phyloP scores from a whole-genome alignment of 2,329 filamentous ascomycete species.

The Chaetomiaceae sp. region DNA sequence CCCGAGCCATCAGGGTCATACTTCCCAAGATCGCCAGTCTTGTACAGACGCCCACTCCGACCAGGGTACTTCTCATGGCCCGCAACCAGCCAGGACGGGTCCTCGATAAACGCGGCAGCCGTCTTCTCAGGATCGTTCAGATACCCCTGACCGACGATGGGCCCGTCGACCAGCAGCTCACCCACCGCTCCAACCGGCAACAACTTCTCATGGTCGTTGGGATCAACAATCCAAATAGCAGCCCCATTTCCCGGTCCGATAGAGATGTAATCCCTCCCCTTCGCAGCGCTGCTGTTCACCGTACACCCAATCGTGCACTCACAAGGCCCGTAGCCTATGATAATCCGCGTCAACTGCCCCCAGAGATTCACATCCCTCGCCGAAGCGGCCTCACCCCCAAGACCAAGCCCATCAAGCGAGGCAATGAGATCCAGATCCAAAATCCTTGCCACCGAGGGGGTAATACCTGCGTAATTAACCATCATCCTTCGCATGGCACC shows the following conservation, averaged over 20 bases:
- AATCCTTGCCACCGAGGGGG: slow-evolving; percentile 37
- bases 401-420: slow-evolving; percentile 19
- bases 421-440: slow-evolving; percentile 34
- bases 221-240: slow-evolving; percentile 17
- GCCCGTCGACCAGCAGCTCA: slow-evolving; percentile 23
- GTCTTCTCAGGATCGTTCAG: slow-evolving; percentile 37
- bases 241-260: slow-evolving; percentile 41
- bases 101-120: slow-evolving; percentile 10
- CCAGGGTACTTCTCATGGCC: neutral
- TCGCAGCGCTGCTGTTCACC: slow-evolving; percentile 26
- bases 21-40: slow-evolving; percentile 33
- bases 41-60: slow-evolving; percentile 34
- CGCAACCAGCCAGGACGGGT: neutral
- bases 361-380: slow-evolving; percentile 35
- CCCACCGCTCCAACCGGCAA: slow-evolving; percentile 21
- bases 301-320: slow-evolving; percentile 46
- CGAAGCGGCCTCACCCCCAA: slow-evolving; percentile 25
- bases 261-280: slow-evolving; percentile 28
- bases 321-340: slow-evolving; percentile 51
- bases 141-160: slow-evolving; percentile 20
- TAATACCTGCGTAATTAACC: slow-evolving; percentile 49
- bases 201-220: slow-evolving; percentile 14
- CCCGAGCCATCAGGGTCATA: slow-evolving; percentile 22
- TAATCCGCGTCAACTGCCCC: slow-evolving; percentile 40
- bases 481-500: slow-evolving; percentile 25